Conservation (phyloP, 2,329 filamentous ascomycete genomes). For the Verticillium isaacii region DNA sequence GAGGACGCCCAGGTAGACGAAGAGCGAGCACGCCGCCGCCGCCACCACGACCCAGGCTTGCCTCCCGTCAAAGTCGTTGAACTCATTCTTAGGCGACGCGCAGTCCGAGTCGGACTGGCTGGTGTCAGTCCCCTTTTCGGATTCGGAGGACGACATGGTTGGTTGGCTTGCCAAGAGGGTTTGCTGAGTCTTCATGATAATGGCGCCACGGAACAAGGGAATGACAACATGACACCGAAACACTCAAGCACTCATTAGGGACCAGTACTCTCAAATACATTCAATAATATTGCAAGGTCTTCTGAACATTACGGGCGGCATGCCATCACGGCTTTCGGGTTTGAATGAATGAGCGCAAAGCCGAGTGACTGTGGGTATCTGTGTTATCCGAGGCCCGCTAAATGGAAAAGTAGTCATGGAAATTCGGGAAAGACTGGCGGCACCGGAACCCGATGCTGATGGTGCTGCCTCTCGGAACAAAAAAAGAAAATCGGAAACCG, state of each 20-base stretch:
- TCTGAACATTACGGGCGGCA: neutral
- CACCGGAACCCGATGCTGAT: neutral
- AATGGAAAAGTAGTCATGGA: neutral
- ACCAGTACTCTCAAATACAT: neutral
- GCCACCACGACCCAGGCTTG: slow-evolving; percentile 19
- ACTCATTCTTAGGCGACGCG: neutral
- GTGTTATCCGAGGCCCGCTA: neutral
- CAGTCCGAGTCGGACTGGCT: neutral
- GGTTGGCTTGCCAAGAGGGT: neutral
- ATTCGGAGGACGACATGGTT: neutral
- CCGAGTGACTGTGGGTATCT: neutral
- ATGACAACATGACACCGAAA: neutral
- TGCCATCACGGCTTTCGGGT: neutral
- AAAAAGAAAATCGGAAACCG: neutral
- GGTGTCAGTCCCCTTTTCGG: neutral
- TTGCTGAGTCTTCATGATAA: neutral
- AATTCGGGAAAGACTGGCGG: neutral
- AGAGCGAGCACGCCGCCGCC: slow-evolving; percentile 17
- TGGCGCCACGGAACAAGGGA: neutral
- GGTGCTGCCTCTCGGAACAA: neutral
- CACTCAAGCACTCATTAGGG: neutral
- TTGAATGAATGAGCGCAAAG: neutral
- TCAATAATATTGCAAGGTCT: neutral
- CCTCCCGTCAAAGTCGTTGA: neutral
- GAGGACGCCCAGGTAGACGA: slow-evolving; percentile 22